Base-by-base conservation (phyloP, 2,329 filamentous ascomycete species). In the Xylaria sp. region DNA sequence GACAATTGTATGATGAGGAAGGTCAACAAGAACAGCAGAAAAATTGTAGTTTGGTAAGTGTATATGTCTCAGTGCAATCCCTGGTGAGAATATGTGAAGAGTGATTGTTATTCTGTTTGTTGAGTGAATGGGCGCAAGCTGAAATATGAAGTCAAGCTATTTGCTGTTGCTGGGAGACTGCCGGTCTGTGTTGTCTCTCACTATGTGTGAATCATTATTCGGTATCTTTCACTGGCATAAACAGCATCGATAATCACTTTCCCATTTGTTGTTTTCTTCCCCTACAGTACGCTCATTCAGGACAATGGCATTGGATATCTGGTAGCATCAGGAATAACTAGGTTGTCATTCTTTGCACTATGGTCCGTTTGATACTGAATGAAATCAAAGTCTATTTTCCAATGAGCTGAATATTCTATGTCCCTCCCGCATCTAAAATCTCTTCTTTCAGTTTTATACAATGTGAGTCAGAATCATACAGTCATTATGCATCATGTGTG, bases 321-420 rank as follows among this genome's bases (percentile, higher is more conserved):
- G 12, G 7, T 12, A 48, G 25, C 37, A 46, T 7, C 18, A 7
- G 51, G 54, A n/a, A 25, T 1, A 23, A 3, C 13, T 13, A 25
- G 23, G 18, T 52, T 8, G 15, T 8, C 31, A 13, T 31, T 12
- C 25, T 54, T 65, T 37, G 54, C 15, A n/a, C 12, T 0, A 20
- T 46, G 12, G 7, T 23, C 8, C 20, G 18, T 46, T 23, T 20
- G 20, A 50, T 46, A 5, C 5, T 48, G 20, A n/a, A 51, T 28
- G 6, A 50, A 61, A 25, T 1, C 34, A 52, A 44, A 34, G 3
- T 63, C 51, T 57, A 58, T 63, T 63, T 37, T 50, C 51, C 54
- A 66, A 37, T 5, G 34, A 25, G 6, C 12, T 48, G 20, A 23
- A 51, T 63, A 62, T 67, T 67, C 52, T 18, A 44, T 51, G 23